phyloP scores from a whole-genome alignment of 768 basidiomycete genomes.

The Trametes punicea region DNA sequence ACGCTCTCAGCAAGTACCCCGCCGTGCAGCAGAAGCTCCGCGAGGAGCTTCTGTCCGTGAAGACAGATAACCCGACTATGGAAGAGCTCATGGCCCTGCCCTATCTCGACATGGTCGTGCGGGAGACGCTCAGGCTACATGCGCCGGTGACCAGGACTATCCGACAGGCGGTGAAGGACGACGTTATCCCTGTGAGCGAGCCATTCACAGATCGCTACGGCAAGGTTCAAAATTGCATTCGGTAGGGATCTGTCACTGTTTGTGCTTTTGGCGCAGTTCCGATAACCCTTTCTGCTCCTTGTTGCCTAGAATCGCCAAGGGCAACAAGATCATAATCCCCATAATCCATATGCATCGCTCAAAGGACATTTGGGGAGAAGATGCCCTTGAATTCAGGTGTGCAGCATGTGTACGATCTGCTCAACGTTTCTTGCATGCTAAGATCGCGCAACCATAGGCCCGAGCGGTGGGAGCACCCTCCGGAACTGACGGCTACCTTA shows the following conservation, averaged over 20 bases:
- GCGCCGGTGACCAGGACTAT: slow-evolving; percentile 47
- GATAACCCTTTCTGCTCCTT: not conserved
- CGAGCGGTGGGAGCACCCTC: slow-evolving; percentile 55
- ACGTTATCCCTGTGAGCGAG: slow-evolving; percentile 48
- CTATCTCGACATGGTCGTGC: slow-evolving; percentile 65
- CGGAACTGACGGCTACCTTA: slow-evolving; percentile 40
- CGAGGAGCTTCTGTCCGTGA: slow-evolving; percentile 38
- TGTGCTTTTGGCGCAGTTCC: no score
- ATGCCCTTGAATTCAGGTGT: slow-evolving; percentile 61
- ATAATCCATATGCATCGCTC: slow-evolving; percentile 51
- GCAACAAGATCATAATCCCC: slow-evolving; percentile 42
- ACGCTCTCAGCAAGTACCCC: slow-evolving; percentile 36
- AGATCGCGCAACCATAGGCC: slow-evolving; percentile 39
- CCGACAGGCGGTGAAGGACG: slow-evolving; percentile 43
- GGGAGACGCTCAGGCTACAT: slow-evolving; percentile 57
- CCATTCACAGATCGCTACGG: slow-evolving; percentile 28
- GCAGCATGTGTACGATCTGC: not conserved
- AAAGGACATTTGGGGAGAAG: slow-evolving; percentile 57
- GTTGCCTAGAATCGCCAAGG: slow-evolving; percentile 24
- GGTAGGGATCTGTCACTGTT: slow-evolving; percentile 24
- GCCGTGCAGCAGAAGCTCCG: slow-evolving; percentile 38
- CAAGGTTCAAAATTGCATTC: slow-evolving; percentile 16
- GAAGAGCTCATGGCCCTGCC: slow-evolving; percentile 63
- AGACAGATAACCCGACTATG: slow-evolving; percentile 53
- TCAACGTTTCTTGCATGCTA: not conserved